Base-by-base conservation (phyloP, 2,329 filamentous ascomycete species). In the Neospermospora avenae region DNA sequence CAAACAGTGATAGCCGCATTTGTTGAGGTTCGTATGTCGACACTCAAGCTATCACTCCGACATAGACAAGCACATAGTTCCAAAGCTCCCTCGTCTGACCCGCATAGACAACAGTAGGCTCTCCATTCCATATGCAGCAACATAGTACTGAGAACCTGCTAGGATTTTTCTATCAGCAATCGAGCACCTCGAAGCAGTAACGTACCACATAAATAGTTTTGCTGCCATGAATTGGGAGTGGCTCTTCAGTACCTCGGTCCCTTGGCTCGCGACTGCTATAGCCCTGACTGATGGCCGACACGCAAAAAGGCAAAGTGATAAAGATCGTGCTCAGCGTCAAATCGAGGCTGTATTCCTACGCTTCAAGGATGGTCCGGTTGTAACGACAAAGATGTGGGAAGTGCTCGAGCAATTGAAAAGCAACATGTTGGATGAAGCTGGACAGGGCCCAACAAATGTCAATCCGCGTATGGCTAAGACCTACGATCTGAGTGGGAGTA, bases 201-300 rank as follows among this genome's bases (percentile, higher is more conserved):
- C 65, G 37, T 64, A 63, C 28, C 60, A 66, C 42, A 58, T 44
- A 20, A 53, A 14, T 25, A 59, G 55, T 2, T 66, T 65, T 34
- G 11, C 53, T 1, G 18, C 59, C 8, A 25, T 46, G 0, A 60
- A 61, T n/a, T 66, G 64, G 61, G 61, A 60, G 28, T 66, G 63
- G 63, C 28, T 66, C 13, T 64, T 68, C 48, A 31, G 55, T 18
- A 62, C 59, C 37, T 35, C 49, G 0, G 52, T 68, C n/a, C 64
- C 66, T 6, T 68, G 61, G 59, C 63, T 65, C 22, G 66, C 66
- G 7, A 58, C 64, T 8, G 59, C 66, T 0, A 64, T 68, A 7
- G 31, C 61, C 1, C 18, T 66, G 2, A 63, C 61, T 2, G 45
- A 65, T 25, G 35, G 59, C 2, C 61, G 61, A 0, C 53, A 58